These are phyloP conservation scores for Eutrema salsugineum DNA, from an alignment of 441 rosid genomes.

Conservation along the genomic window DNA sequence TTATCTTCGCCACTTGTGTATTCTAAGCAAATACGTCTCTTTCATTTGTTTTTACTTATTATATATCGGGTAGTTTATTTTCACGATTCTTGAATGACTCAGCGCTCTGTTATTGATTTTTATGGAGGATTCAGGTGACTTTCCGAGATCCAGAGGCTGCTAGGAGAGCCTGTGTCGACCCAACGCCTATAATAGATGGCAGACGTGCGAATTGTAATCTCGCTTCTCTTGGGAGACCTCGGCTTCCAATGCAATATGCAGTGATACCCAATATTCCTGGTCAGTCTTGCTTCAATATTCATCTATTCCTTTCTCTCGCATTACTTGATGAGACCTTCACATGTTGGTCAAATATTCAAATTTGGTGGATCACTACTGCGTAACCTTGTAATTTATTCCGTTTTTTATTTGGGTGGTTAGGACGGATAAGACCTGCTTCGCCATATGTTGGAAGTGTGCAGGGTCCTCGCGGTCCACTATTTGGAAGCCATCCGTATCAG, in stretches of 20 bases:
- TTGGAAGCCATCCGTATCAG: conserved; percentile 74
- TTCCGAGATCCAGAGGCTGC: conserved; percentile 96
- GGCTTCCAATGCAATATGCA: conserved; percentile 57
- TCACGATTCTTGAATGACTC: conserved; percentile 43
- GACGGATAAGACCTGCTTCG: conserved; percentile 64
- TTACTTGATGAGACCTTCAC: background rate
- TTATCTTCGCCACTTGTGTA: background rate
- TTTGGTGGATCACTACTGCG: background rate
- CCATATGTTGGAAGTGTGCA: conserved; percentile 57
- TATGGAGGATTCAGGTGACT: conserved; percentile 94
- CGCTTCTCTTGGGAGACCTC: conserved; percentile 87
- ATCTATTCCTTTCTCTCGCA: background rate
- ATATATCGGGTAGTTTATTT: background rate
- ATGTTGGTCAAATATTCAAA: background rate
- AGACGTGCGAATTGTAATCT: conserved; percentile 94
- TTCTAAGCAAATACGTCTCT: background rate
- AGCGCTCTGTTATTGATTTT: conserved; percentile 39
- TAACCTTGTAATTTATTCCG: background rate
- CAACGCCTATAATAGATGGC: conserved; percentile 86
- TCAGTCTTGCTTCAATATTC: conserved; percentile 27
- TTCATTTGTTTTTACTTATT: background rate
- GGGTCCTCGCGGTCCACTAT: conserved; percentile 55
- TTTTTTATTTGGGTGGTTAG: conserved; percentile 27
- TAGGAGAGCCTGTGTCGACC: conserved; percentile 87
- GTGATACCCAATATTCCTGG: conserved; percentile 33